Base-by-base conservation (phyloP, 192 early-diverging fungal species). In the Podila verticillata region DNA sequence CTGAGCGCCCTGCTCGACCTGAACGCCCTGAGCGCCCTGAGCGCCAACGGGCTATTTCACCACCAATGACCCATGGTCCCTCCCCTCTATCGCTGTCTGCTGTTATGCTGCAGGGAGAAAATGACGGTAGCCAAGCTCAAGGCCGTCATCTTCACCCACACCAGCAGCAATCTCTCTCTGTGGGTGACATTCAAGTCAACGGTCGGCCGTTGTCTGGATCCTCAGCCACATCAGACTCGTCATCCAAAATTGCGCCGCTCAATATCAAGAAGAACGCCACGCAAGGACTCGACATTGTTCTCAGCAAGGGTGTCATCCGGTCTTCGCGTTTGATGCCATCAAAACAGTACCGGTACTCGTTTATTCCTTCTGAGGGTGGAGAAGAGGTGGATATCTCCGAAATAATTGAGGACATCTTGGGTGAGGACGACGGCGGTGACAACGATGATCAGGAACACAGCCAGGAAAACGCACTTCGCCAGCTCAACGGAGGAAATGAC, bases 311-410 rank as follows among this genome's bases (percentile, higher is more conserved):
- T 15, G 69, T 82, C 32, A 74, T 85, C 54, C 54, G 84, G 30
- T 82, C 80, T 28, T 85, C 84, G 30, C 62, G 81, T 3, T 59
- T 82, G 57, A 75, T 85, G 60, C 64, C 72, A 34, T 66, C 74
- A n/a, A 85, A 80, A 63, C 67, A 82, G 54, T 80, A 80, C 47
- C 84, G 84, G 24, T 85, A 85, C 48, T 85, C 84, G 4, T 85
- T 85, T 65, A 80, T 85, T 62, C 74, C 84, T 29, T 26, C 39
- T 5, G 66, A 79, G 32, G 80, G 80, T 13, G 80, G 80, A 4
- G 75, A 82, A 19, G 80, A 74, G 15, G 73, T 85, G n/a, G 84
- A 85, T 66, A 85, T 85, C 48, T 82, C 80, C 4, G 80, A 85
- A 39, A 82, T 85, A 32, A 85, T 85, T 44, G 84, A 85, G 49